Evolutionary conservation across 164 flowering plant genomes (phyloP), one percentile per base, ranked within the genome.

Genomic region (Dillenia suffruticosa): DNA sequence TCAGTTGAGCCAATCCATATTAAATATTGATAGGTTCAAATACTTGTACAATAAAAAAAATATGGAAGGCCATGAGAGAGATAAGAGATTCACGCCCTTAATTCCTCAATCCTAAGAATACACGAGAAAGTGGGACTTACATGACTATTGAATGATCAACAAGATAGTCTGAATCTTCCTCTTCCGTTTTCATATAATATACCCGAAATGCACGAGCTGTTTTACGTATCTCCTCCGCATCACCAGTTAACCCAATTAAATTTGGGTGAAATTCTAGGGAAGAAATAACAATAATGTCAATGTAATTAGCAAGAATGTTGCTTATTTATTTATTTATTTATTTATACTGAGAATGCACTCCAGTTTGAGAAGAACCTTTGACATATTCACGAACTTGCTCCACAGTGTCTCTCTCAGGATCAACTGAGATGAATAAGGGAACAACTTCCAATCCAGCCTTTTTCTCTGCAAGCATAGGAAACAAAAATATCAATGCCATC

Each of bases 131-230:
- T 26, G 46, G 72, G 44, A 79, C 90, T 44, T 83, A 90, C 97
- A 87, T 94, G 72, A 91, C 81, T 57, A 90, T 91, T 16, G 97
- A 94, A 75, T 94, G 98, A 72, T 94, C 98, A 32, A 94, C 98
- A 17, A 94, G 96, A 75, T 94, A 94, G 66, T 91, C 97, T 12
- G 88, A 83, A 40, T 81, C 97, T 75, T 89, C 96, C 62, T 89
- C 96, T 63, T 70, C 84, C 57, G 98, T 89, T 70, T 94, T 94
- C 98, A 94, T 89, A 57, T 87, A 94, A 68, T 94, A 94, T 53
- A 94, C 96, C 46, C 97, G 88, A 74, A 82, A 94, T 54, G 96
- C 85, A 68, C 93, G 95, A 51, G 98, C 98, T 62, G 81, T 89
- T 62, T 82, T 79, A 71, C 72, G 72, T 56, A 91, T 61, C 66